phyloP scores from a whole-genome alignment of 345 rosid species.

The Raphanus sativus region DNA sequence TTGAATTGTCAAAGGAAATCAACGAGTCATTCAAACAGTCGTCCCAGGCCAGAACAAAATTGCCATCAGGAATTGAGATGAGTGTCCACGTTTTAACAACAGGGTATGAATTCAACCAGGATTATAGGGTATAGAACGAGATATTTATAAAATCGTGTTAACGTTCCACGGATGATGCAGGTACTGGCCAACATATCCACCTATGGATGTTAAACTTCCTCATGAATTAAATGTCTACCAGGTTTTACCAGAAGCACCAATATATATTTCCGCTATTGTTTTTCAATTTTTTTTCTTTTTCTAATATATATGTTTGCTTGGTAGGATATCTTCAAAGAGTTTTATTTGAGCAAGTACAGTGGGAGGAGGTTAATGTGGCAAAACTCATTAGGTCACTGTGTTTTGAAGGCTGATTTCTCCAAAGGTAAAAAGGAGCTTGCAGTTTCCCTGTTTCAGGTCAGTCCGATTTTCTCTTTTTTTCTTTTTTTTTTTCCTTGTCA shows the following conservation, averaged over 20 bases:
- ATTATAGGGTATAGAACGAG: not conserved
- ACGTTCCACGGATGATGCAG: conserved; percentile 47
- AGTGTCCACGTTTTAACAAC: conserved; percentile 96
- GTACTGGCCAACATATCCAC: conserved; percentile 99
- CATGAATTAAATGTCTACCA: conserved; percentile 96
- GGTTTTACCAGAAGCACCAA: conserved; percentile 48
- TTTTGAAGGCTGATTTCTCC: conserved; percentile 77
- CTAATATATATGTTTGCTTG: conserved; percentile 14
- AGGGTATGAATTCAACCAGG: conserved; percentile 51
- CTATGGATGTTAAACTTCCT: conserved; percentile 98
- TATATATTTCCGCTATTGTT: not conserved
- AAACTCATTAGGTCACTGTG: conserved; percentile 89
- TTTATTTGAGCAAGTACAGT: conserved; percentile 90
- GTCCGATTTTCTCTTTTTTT: conserved; percentile 20
- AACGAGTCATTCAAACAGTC: conserved; percentile 97
- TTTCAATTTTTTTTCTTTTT: not conserved
- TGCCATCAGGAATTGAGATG: conserved; percentile 97
- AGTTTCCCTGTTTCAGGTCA: conserved; percentile 90
- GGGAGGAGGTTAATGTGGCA: conserved; percentile 98
- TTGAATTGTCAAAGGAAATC: conserved; percentile 94
- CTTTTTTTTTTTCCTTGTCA: not conserved
- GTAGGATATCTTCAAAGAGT: conserved; percentile 96
- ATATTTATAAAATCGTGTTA: conserved; percentile 3
- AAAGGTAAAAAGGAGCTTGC: conserved; percentile 91
- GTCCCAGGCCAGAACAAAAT: conserved; percentile 93